phyloP scores from a whole-genome alignment of 495 filamentous ascomycete genomes.

The Thozetella sp. region DNA sequence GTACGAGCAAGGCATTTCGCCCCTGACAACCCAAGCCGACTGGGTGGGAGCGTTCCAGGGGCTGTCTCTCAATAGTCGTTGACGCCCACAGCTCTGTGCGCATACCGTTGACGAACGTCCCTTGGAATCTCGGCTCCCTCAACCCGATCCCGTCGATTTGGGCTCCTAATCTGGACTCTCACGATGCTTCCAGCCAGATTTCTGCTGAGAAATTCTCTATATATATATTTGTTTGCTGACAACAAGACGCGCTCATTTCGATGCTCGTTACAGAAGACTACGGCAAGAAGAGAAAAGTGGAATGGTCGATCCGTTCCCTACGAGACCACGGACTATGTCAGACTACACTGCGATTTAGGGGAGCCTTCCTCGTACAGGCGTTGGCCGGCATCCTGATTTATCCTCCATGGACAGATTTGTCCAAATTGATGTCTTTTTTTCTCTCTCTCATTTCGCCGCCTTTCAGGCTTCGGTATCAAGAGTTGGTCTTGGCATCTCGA shows the following conservation, averaged over 20 bases:
- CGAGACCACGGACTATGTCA: conserved; percentile 28
- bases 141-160: too few relatives aligned
- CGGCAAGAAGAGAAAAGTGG: conserved; percentile 18
- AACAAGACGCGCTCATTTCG: conserved; percentile 17
- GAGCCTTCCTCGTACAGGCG: conserved; percentile 17
- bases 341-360: conserved; percentile 14
- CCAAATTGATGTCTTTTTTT: conserved; percentile 9
- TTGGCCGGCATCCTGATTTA: conserved; percentile 27
- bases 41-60: conserved; percentile 54
- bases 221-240: neutral
- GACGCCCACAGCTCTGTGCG: conserved; percentile 5
- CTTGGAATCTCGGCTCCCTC: conserved; percentile 6
- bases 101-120: neutral
- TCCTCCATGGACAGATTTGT: conserved; percentile 18
- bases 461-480: neutral
- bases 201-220: neutral
- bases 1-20: conserved; percentile 34
- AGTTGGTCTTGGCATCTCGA: neutral
- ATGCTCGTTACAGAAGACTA: conserved; percentile 16
- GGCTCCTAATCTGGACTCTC: conserved; percentile 9
- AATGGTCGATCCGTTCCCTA: conserved; percentile 19
- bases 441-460: neutral
- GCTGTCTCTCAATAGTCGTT: conserved; percentile 53
- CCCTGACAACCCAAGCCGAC: conserved; percentile 36
- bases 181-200: neutral